Base-by-base conservation (phyloP, 2,329 filamentous ascomycete species). In the Fusarium sp. region DNA sequence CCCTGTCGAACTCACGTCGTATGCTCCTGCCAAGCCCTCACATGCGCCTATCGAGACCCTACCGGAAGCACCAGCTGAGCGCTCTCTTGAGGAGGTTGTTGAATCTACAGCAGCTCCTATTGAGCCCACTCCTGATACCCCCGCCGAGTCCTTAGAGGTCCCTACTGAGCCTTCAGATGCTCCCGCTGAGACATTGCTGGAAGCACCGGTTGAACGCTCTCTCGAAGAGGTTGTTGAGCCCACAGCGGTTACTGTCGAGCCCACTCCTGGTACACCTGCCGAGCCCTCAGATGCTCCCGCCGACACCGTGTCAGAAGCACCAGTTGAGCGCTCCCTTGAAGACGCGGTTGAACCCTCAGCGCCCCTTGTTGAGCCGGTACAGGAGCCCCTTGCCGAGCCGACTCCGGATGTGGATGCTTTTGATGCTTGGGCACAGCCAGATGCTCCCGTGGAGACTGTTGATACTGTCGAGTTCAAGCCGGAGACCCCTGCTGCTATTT, bases 361-460 rank as follows among this genome's bases (percentile, higher is more conserved):
- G 35, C 20, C 16, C 23, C 23, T 23, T 41, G 14, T 18, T 58
- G 56, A 39, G 23, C 25, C 35, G 16, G 20, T 10, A 27, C 35
- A 37, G 27, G 43, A 64, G 14, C 52, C 10, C 13, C 20, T 52
- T n/a, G 37, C n/a, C 3, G 70, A 68, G 37, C 45, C 60, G 30
- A 56, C 30, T 14, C 50, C 52, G 18, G 70, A 69, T 10, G 68
- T 35, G 23, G 70, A 76, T 59, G 73, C 70, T 35, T 76, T 76
- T 18, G 73, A 74, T 66, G 73, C 64, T 18, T 76, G 70, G 73
- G 39, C 59, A 5, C 64, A 76, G 27, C 61, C 65, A n/a, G 67
- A 74, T 6, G 41, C 30, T 14, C 45, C 41, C 30, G 20, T 52
- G 7, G 68, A 72, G 25, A 34, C 9, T 9, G 23, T 37, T 14